Evolutionary conservation across 148 eudicot genomes (phyloP).

Genomic region (Rhododendron mucronatum): DNA sequence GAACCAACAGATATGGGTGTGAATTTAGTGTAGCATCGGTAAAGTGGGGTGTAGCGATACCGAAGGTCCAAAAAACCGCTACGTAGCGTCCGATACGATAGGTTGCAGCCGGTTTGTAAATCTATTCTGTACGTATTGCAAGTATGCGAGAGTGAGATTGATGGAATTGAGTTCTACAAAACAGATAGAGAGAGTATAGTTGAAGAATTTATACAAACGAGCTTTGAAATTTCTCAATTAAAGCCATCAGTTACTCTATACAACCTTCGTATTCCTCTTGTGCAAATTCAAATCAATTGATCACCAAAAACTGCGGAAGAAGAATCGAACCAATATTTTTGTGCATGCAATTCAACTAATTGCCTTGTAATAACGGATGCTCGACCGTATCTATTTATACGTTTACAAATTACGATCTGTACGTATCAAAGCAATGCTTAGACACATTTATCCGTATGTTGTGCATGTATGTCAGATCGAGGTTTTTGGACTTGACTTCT

Average conservation of each 20-base stretch:
- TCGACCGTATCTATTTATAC: neutral
- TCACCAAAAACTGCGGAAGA: neutral
- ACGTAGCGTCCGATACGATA: no score
- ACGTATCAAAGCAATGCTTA: neutral
- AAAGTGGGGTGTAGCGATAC: no score
- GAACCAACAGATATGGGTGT: no score
- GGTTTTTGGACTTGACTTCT: neutral
- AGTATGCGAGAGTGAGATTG: no score
- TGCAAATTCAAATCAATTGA: neutral
- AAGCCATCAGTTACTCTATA: neutral
- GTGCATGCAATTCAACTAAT: neutral
- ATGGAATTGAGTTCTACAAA: neutral
- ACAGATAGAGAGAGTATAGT: neutral
- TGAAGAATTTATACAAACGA: neutral
- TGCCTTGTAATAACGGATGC: neutral
- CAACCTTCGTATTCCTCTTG: neutral
- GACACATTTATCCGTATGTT: neutral
- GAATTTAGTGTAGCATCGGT: no score
- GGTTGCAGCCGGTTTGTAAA: no score
- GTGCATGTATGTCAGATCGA: neutral
- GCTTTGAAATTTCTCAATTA: neutral
- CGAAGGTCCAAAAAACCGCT: no score
- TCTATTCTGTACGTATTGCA: neutral
- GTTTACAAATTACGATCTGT: no score
- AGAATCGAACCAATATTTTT: neutral